Evolutionary conservation across 2,329 filamentous ascomycete species (phyloP).

Genomic region (Colletotrichum abscissum): DNA sequence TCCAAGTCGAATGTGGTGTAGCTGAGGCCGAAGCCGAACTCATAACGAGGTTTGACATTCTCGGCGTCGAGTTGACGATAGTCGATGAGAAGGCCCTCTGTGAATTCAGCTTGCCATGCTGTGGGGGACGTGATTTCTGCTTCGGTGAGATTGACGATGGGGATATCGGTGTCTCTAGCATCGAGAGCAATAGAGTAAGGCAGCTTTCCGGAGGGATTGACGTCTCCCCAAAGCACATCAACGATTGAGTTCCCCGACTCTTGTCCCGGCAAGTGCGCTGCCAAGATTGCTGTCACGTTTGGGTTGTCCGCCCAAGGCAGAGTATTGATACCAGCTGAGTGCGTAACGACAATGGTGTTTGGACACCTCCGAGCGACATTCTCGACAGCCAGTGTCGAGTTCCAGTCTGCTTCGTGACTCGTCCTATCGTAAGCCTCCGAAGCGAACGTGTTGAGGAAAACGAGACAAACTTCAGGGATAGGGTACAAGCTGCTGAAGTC

Average conservation of each 20-base stretch:
- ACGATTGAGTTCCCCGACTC: constrained; percentile 81
- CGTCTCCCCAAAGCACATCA: constrained; percentile 76
- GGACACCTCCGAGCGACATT: constrained; percentile 56
- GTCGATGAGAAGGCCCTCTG: constrained; percentile 65
- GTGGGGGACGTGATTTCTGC: constrained; percentile 68
- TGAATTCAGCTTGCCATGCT: constrained; percentile 62
- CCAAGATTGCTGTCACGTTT: constrained; percentile 82
- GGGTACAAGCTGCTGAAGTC: constrained; percentile 65
- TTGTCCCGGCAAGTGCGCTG: constrained; percentile 79
- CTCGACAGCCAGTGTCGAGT: constrained; percentile 69
- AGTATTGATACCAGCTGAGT: constrained; percentile 69
- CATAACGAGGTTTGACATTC: constrained; percentile 61
- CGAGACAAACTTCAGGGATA: constrained; percentile 73
- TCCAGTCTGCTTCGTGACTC: constrained; percentile 70
- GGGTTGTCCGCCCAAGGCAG: constrained; percentile 67
- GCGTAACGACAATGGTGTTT: constrained; percentile 73
- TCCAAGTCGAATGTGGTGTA: constrained; percentile 71
- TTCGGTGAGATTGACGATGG: constrained; percentile 61
- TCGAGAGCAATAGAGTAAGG: constrained; percentile 63
- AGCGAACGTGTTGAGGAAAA: constrained; percentile 75
- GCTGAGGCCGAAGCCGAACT: constrained; percentile 75
- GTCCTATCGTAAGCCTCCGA: constrained; percentile 72
- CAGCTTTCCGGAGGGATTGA: constrained; percentile 58
- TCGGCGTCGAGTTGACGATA: constrained; percentile 64
- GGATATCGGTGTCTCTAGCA: constrained; percentile 56